phyloP scores from a whole-genome alignment of 768 basidiomycete genomes.

The Galerina sulciceps region DNA sequence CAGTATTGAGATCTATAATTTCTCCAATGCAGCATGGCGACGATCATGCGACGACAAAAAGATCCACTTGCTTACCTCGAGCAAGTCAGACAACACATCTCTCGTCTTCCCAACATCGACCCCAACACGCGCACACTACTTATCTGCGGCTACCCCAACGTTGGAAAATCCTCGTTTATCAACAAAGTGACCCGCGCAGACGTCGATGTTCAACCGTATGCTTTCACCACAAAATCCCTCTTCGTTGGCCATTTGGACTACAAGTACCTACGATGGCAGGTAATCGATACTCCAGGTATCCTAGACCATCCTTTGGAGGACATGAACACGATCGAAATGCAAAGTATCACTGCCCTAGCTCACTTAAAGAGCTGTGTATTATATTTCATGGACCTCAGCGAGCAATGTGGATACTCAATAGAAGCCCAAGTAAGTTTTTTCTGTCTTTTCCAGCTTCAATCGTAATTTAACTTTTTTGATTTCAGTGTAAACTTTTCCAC shows the following conservation, averaged over 20 bases:
- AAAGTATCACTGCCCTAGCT: constrained; percentile 97
- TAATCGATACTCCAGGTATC: constrained; percentile 98
- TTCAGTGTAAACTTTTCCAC: constrained; percentile 95
- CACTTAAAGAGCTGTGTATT: constrained; percentile 93
- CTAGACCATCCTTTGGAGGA: constrained; percentile 98
- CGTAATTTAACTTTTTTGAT: neutral
- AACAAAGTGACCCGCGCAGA: constrained; percentile 99
- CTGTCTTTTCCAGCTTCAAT: neutral
- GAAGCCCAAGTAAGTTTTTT: constrained; percentile 82
- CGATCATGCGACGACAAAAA: constrained; percentile 98
- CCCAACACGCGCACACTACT: constrained; percentile 97
- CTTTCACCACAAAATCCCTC: constrained; percentile 98
- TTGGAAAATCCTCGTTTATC: constrained; percentile 98
- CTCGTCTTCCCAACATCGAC: constrained; percentile 97
- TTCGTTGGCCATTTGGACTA: constrained; percentile 99
- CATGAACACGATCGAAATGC: constrained; percentile 99
- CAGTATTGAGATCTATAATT: neutral
- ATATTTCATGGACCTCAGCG: constrained; percentile 99
- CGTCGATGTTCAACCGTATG: constrained; percentile 99
- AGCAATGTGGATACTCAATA: constrained; percentile 97
- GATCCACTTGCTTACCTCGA: constrained; percentile 98
- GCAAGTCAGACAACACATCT: constrained; percentile 98
- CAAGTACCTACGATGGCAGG: constrained; percentile 99
- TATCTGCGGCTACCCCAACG: constrained; percentile 98
- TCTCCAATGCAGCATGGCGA: constrained; percentile 78